Conservation (phyloP, 2,329 filamentous ascomycete species). For the Mariannaea sp. region DNA sequence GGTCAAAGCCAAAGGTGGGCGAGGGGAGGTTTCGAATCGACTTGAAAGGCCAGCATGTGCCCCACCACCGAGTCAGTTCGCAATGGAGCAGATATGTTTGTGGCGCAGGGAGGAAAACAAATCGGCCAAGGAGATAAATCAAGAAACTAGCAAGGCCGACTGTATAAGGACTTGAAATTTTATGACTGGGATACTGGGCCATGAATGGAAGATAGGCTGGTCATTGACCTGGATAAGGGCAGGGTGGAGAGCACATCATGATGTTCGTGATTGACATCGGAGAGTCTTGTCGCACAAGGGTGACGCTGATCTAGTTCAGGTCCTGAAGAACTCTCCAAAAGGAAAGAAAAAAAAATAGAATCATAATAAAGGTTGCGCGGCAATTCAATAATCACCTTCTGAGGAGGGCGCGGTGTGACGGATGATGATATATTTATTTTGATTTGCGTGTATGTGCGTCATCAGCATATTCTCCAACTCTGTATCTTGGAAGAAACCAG, state of each 20-base stretch:
- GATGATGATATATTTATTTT: background rate
- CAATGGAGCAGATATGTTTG: slow-evolving; percentile 3
- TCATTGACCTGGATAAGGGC: background rate
- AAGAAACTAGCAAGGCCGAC: background rate
- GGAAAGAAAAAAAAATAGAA: no score
- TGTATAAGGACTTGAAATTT: no score
- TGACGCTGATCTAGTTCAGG: background rate
- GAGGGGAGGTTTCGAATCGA: slow-evolving; percentile 14
- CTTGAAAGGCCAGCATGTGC: slow-evolving; percentile 20
- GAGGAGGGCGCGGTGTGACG: background rate
- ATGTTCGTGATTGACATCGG: slow-evolving; percentile 3
- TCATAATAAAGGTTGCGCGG: no score
- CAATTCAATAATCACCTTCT: no score
- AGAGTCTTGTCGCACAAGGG: background rate
- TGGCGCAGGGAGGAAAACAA: slow-evolving; percentile 20
- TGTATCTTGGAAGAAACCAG: no score
- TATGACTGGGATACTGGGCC: slow-evolving; percentile 6
- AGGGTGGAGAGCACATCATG: background rate
- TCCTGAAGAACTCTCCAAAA: background rate
- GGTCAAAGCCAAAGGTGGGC: slow-evolving; percentile 9
- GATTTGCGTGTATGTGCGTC: background rate
- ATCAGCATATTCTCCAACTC: no score
- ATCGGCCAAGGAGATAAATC: slow-evolving; percentile 13
- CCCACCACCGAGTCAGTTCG: slow-evolving; percentile 21
- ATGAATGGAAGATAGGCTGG: slow-evolving; percentile 1